Evolutionary conservation across 371 early-diverging fungal species (phyloP).

Genomic region (Mucor irregularis): DNA sequence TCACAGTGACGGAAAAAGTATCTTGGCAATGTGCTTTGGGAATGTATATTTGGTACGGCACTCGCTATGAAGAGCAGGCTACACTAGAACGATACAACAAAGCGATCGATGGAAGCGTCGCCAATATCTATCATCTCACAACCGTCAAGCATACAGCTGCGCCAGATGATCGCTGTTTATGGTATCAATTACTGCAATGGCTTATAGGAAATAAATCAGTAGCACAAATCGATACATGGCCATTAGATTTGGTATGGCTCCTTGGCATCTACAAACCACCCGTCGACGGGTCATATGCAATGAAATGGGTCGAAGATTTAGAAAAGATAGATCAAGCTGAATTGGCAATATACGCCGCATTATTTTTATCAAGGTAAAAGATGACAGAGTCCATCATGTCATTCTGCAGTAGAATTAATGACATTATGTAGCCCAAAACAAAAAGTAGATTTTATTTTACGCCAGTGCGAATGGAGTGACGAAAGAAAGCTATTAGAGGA

Average conservation of each 20-base stretch:
- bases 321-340: conserved; percentile 12
- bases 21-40: conserved; percentile 20
- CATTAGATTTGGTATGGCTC: conserved; percentile 18
- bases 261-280: conserved; percentile 10
- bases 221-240: conserved; percentile 12
- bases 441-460: conserved; percentile 3
- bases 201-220: conserved; percentile 4
- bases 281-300: neutral
- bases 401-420: neutral
- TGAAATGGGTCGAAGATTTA: conserved; percentile 15
- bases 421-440: neutral
- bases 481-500: conserved; percentile 3
- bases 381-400: neutral
- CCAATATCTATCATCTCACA: neutral
- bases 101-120: neutral
- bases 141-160: neutral
- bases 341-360: conserved; percentile 15
- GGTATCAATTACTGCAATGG: conserved; percentile 25
- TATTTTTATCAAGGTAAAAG: conserved; percentile 10
- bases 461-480: conserved; percentile 19
- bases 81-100: neutral
- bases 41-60: conserved; percentile 22
- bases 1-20: conserved; percentile 5
- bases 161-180: conserved; percentile 15
- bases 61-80: neutral